Evolutionary conservation across 2,329 filamentous ascomycete species (phyloP).

Genomic region (Stachybotrys elegans): DNA sequence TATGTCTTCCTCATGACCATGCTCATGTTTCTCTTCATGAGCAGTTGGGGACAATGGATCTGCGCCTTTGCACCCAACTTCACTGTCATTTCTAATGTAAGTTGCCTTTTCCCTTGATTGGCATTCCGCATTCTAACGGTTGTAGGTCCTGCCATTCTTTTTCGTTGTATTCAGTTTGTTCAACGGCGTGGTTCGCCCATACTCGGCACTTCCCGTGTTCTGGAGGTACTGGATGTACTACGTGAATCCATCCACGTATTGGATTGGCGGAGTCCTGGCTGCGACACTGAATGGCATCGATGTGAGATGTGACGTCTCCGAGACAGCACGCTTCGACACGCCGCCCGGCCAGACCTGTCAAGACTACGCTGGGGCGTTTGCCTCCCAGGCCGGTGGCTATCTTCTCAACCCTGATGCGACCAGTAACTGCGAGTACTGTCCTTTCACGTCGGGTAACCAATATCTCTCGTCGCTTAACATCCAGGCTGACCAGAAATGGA

Average conservation of each 20-base stretch:
- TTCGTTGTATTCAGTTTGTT: conserved; percentile 73
- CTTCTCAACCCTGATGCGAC: conserved; percentile 57
- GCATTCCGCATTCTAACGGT: not conserved
- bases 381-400: conserved; percentile 49
- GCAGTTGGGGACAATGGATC: conserved; percentile 76
- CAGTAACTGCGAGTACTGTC: conserved; percentile 63
- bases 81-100: conserved; percentile 51
- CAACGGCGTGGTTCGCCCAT: conserved; percentile 72
- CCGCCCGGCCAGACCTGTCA: conserved; percentile 60
- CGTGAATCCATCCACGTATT: conserved; percentile 65
- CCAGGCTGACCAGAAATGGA: conserved; percentile 58
- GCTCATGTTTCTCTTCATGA: conserved; percentile 70
- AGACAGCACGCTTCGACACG: conserved; percentile 46
- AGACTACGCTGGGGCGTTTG: conserved; percentile 58
- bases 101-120: conserved; percentile 10
- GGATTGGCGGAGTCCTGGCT: conserved; percentile 65
- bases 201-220: conserved; percentile 59
- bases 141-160: conserved; percentile 66
- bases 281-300: conserved; percentile 50
- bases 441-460: conserved; percentile 50
- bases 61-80: conserved; percentile 74
- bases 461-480: conserved; percentile 57
- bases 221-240: conserved; percentile 72
- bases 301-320: conserved; percentile 40
- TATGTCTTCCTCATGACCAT: conserved; percentile 75